These are phyloP conservation scores for Eucalyptus marginata DNA, from an alignment of 345 rosid species.

Conservation along the genomic window DNA sequence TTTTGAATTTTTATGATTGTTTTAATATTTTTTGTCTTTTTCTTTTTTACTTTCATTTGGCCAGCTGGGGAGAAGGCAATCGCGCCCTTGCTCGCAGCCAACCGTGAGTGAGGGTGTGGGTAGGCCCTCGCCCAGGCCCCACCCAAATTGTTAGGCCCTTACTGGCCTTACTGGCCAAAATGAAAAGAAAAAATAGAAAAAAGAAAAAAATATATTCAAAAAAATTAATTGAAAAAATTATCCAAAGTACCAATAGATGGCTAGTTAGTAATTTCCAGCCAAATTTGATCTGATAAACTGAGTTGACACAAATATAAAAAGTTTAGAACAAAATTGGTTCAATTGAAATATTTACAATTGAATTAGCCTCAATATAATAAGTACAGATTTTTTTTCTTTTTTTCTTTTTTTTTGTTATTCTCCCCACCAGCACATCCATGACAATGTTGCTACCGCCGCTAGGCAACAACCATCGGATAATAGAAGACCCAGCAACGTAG, in stretches of 20 bases:
- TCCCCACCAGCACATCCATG: neutral
- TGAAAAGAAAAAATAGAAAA: neutral
- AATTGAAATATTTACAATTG: rapidly evolving
- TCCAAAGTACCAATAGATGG: rapidly evolving
- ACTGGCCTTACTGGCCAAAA: neutral
- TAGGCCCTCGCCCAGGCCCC: rapidly evolving
- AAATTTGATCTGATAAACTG: neutral
- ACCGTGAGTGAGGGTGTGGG: rapidly evolving
- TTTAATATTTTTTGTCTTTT: too few species aligned
- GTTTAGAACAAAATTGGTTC: too few species aligned
- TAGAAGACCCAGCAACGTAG: neutral
- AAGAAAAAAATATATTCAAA: too few species aligned
- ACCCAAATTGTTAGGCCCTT: rapidly evolving
- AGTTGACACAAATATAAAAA: neutral
- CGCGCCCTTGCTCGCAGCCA: neutral
- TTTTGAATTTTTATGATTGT: too few species aligned
- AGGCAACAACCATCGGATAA: neutral
- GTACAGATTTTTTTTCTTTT: too few species aligned
- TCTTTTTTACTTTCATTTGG: neutral
- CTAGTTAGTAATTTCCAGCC: neutral
- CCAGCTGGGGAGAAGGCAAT: too few species aligned
- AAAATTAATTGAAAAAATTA: too few species aligned
- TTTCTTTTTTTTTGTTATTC: too few species aligned
- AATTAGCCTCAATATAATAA: too few species aligned
- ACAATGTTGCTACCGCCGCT: neutral